These are phyloP conservation scores for Gastrolobium bilobum DNA, from an alignment of 306 rosid species.

Conservation along the genomic window DNA sequence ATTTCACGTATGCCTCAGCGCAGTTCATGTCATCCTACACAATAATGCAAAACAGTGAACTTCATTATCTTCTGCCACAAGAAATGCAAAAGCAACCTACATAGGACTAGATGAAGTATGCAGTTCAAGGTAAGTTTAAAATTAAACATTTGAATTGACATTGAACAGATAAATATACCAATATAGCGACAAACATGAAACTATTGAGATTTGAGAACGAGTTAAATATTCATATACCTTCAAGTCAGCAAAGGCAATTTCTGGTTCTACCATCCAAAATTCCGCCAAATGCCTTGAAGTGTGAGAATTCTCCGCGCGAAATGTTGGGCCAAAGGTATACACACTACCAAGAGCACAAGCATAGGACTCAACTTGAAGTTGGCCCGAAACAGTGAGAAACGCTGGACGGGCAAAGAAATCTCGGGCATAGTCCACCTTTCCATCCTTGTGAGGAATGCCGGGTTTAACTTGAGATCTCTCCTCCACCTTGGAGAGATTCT, in stretches of 20 bases:
- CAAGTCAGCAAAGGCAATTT: constrained; percentile 94
- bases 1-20: constrained; percentile 93
- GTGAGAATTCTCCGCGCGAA: constrained; percentile 98
- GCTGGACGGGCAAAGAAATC: constrained; percentile 99
- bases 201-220: background rate
- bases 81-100: constrained; percentile 30
- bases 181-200: background rate
- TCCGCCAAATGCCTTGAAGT: constrained; percentile 98
- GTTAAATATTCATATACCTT: constrained; percentile 58
- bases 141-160: background rate
- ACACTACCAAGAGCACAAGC: constrained; percentile 88
- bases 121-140: constrained; percentile 10
- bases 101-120: background rate
- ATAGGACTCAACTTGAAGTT: constrained; percentile 93
- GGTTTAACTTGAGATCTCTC: constrained; percentile 89
- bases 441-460: constrained; percentile 87
- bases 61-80: constrained; percentile 17
- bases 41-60: constrained; percentile 18
- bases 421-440: constrained; percentile 80
- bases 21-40: constrained; percentile 96
- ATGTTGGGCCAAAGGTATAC: constrained; percentile 98
- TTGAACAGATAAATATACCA: background rate
- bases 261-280: constrained; percentile 99
- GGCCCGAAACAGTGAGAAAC: constrained; percentile 96
- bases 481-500: constrained; percentile 64